Conservation (phyloP, 176 grass and related monocot species). For the Cenchrus purpureus region DNA sequence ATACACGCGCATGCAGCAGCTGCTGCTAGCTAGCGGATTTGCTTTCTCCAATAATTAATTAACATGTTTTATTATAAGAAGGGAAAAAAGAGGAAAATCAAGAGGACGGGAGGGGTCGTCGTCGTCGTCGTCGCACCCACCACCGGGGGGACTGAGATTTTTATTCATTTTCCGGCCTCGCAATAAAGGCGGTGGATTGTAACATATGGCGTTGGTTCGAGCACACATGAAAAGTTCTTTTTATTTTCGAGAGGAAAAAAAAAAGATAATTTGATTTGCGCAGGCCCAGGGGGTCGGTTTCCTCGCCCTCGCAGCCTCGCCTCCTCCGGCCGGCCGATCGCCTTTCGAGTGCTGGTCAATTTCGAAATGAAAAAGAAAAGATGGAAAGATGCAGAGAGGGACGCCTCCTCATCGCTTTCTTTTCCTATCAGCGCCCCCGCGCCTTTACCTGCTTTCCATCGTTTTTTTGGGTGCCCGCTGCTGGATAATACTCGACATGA, state of each 20-base stretch:
- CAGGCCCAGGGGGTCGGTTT: slow-evolving; percentile 20
- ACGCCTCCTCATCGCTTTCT: slow-evolving; percentile 50
- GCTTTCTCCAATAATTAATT: slow-evolving; percentile 20
- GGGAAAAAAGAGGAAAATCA: not conserved
- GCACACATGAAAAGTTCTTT: slow-evolving; percentile 36
- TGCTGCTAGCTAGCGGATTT: not conserved
- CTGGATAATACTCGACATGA: slow-evolving; percentile 25
- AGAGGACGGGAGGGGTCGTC: slow-evolving; percentile 32
- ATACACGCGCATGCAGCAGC: not conserved
- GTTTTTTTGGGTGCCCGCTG: slow-evolving; percentile 5
- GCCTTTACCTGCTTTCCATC: slow-evolving; percentile 10
- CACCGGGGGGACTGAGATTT: slow-evolving; percentile 25
- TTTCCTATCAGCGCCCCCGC: slow-evolving; percentile 10
- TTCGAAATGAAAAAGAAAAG: slow-evolving; percentile 67
- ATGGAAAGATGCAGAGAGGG: slow-evolving; percentile 62
- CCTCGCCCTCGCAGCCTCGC: not conserved
- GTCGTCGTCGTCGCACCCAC: slow-evolving; percentile 31
- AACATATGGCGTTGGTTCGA: slow-evolving; percentile 48
- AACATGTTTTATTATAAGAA: too few relatives aligned
- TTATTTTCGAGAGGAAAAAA: not conserved
- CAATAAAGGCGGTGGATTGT: slow-evolving; percentile 15
- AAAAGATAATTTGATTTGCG: slow-evolving; percentile 6
- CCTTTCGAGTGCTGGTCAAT: slow-evolving; percentile 78
- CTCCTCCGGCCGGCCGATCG: too few relatives aligned
- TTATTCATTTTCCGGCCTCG: not conserved